Evolutionary conservation across 2,329 filamentous ascomycete genomes (phyloP), one percentile per base, ranked within the genome.

Genomic region (Colletotrichum theobromicola): DNA sequence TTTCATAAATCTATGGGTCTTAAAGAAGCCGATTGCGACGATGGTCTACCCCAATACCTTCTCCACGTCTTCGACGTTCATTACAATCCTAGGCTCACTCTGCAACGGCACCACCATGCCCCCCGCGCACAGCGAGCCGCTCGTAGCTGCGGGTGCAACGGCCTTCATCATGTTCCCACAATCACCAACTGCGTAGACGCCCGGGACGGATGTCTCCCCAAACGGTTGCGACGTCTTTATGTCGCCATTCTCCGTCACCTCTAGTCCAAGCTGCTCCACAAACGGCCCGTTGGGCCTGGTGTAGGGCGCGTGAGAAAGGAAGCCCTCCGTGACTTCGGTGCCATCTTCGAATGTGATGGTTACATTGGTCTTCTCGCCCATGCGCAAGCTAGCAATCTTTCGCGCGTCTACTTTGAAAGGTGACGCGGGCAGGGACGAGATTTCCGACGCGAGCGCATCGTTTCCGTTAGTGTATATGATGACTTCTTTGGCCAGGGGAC

Each of bases 111-210:
- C 62, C 9, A 77, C 78, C 72, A 81, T 76, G 0, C 82, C 83
- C 8, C 63, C 74, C 7, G 76, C 83, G 8, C 77, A 79, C 37
- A 83, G 75, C 1, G 72, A 74, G 0, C 83, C 82, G 78, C 78
- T 81, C 5, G 78, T 46, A 67, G 79, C 70, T 1, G 83, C 84
- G 72, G 79, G 74, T 30, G 80, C 26, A 1, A 79, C 81, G 6
- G 78, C 79, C 77, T 78, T 82, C 63, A 84, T 77, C 72, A 77
- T 74, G 12, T 80, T 81, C 13, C 80, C 81, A 67, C 83, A 86
- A 79, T 92, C 90, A 0, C 90, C 90, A 1, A 83, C 88, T 0
- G 89, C 89, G 80, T 88, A 90, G 4, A 89, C 87, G 0, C 90
- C 90, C 4, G 81, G 79, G 1, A 90, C 84, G 68, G 79, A 88